A percentile compares a stretch with the other conserved stretches of the same genome.
Conservation (phyloP, 495 filamentous ascomycete genomes). For the Parathielavia appendiculata region DNA sequence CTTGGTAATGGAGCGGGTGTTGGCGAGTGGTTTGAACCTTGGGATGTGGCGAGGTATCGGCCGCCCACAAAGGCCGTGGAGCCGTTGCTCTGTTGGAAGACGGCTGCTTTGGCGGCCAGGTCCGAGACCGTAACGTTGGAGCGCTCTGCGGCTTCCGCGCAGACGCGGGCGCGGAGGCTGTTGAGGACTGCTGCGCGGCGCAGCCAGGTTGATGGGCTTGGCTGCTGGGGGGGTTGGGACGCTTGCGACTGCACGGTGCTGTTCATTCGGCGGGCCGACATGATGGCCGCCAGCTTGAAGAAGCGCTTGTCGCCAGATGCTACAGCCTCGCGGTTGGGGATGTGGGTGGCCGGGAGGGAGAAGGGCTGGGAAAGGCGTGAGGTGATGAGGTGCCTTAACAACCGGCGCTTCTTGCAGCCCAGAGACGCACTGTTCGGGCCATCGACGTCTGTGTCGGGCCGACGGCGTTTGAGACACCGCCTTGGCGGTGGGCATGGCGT, state of each 20-base stretch:
- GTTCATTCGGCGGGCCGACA: slow-evolving; percentile 24
- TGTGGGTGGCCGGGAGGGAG: slow-evolving; percentile 62
- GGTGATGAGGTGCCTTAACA: slow-evolving; percentile 59
- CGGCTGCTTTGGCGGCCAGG: slow-evolving; percentile 19
- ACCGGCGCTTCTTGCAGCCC: slow-evolving; percentile 61
- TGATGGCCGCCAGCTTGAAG: slow-evolving; percentile 28
- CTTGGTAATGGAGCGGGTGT: not conserved
- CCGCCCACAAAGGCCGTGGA: not conserved
- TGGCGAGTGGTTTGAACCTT: not conserved
- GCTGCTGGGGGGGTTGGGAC: slow-evolving; percentile 6
- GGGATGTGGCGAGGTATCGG: slow-evolving; percentile 1
- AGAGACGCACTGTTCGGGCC: slow-evolving; percentile 47
- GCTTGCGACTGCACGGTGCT: not conserved
- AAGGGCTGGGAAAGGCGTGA: slow-evolving; percentile 64
- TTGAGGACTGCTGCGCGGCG: slow-evolving; percentile 33
- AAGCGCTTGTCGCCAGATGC: slow-evolving; percentile 50
- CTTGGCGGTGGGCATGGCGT: slow-evolving; percentile 4
- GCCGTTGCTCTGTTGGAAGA: slow-evolving; percentile 15
- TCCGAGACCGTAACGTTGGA: slow-evolving; percentile 11
- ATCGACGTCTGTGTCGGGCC: slow-evolving; percentile 58
- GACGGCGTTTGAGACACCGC: slow-evolving; percentile 48
- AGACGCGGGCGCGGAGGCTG: slow-evolving; percentile 25
- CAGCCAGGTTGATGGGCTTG: slow-evolving; percentile 25
- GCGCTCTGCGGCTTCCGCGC: slow-evolving; percentile 16
- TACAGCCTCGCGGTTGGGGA: slow-evolving; percentile 51